These are phyloP conservation scores for Pleoardoris graminearum DNA, from an alignment of 2,329 filamentous ascomycete genomes.

Conservation along the genomic window DNA sequence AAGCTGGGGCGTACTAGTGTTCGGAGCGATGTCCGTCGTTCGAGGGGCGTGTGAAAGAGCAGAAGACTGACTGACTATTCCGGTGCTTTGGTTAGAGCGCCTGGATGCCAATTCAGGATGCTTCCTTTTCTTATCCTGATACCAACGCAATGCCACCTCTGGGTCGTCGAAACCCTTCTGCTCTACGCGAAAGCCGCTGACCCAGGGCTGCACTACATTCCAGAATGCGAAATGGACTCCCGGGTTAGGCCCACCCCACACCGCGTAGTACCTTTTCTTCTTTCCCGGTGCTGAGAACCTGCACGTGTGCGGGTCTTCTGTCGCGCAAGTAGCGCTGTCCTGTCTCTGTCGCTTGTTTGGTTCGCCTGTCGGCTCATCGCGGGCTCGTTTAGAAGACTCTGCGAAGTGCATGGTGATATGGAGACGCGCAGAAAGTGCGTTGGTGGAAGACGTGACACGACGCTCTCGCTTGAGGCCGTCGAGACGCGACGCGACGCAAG, in stretches of 20 bases:
- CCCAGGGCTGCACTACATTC: not conserved
- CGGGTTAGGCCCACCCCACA: constrained; percentile 2
- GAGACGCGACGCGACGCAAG: not conserved
- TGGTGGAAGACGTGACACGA: not conserved
- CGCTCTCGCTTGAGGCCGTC: not conserved
- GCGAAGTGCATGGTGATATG: too few relatives aligned
- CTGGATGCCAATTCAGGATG: not conserved
- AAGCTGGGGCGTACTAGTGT: not conserved
- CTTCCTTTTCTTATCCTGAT: not conserved
- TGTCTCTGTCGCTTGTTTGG: not conserved
- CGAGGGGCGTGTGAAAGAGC: not conserved
- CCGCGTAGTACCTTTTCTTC: not conserved
- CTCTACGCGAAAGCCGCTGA: not conserved
- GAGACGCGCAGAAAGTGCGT: too few relatives aligned
- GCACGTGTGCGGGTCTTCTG: not conserved
- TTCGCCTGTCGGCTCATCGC: not conserved
- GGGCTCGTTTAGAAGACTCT: not conserved
- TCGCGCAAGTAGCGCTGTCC: not conserved
- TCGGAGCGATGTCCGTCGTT: not conserved
- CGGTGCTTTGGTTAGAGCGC: not conserved
- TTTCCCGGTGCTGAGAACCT: not conserved
- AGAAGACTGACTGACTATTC: not conserved
- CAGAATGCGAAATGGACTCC: constrained; percentile 2
- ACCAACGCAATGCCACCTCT: not conserved
- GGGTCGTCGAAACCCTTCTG: not conserved